Evolutionary conservation across 2,329 filamentous ascomycete species (phyloP), one percentile per base, ranked within the genome.

Genomic region (Cercospora nicotianae): DNA sequence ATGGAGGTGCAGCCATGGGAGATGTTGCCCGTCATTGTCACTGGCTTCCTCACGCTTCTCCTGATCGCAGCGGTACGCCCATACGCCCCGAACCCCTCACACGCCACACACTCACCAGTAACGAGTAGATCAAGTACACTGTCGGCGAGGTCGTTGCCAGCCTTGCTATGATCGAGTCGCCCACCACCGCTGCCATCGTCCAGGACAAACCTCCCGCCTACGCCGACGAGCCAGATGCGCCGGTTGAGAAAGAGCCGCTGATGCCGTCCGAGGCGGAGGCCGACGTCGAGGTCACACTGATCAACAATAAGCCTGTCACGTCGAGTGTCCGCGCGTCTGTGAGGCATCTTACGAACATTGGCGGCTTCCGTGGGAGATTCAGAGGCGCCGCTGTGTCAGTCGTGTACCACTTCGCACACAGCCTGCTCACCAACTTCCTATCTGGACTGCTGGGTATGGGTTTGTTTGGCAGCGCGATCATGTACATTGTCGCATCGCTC

Each of bases 141-240:
- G 85, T 89, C 71, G 85, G 85, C 65, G 79, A 84, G 66, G 81
- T 91, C 64, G 80, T 91, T 55, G 83, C 86, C 1, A 87, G 87
- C 5, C 83, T 91, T 51, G 83, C 87, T 69, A 87, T 88, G 80
- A 83, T 91, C 73, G 89, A 91, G 78, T 85, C 85, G 58, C 83
- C 86, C 42, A 81, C 84, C 71, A 83, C 84, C 28, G 83, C 83
- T 62, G 83, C 82, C 69, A 80, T 82, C 70, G 75, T 83, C 71
- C 75, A 78, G 68, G 31, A 48, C 28, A 76, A 73, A 68, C 85
- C 71, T 80, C 83, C 74, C 79, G 70, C 74, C 9, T 78, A 87
- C 64, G 80, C 84, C 62, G 83, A 87, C 73, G 81, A 85, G 70
- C 74, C 80, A 36, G 82, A 83, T 62, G 83, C 83, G 42, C 76